Base-by-base conservation (phyloP, 2,329 filamentous ascomycete genomes). In the Bipolaris oryzae region DNA sequence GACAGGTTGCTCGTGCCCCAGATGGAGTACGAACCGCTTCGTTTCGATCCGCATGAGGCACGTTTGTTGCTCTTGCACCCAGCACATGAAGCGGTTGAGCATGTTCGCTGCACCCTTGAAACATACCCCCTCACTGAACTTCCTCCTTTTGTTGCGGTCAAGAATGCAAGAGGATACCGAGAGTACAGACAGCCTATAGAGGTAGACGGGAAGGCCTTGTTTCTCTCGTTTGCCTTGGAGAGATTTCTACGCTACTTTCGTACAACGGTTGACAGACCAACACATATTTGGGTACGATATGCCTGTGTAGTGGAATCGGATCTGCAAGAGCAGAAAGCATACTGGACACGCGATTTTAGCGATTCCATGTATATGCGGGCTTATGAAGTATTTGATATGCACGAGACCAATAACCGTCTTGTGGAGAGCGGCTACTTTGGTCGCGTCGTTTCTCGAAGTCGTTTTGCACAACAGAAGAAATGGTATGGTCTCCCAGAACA, bases 31-130 rank as follows among this genome's bases (percentile, higher is more conserved):
- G 3, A 33, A 13, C 18, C 44, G 37, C 44, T 47, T 15, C 31
- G 15, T 37, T 33, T 37, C 13, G 18, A 25, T 4, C 33, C 44
- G 18, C 20, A 33, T 16, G 47, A 55, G 18, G 52, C 16, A 64
- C 70, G 33, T 78, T 79, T 0, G 62, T 73, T 6, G 73, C 72
- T 43, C 58, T 38, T 55, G 21, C 46, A 50, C 20, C 45, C 53
- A 15, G 11, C 48, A 5, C 5, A 21, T 18, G 31, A 50, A 13
- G 16, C 7, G 16, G n/a, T 13, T 33, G 47, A 50, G n/a, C 37
- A 42, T 23, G 25, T 50, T n/a, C 18, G 25, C 15, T 50, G 48
- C 38, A 31, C 18, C 48, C 39, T 43, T 5, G 28, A 43, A 31
- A 50, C 28, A n/a, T 20, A 50, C 15, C n/a, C 5, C 38, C 20